Evolutionary conservation across 2,329 filamentous ascomycete genomes (phyloP).

Genomic region (Botrytis galanthina): DNA sequence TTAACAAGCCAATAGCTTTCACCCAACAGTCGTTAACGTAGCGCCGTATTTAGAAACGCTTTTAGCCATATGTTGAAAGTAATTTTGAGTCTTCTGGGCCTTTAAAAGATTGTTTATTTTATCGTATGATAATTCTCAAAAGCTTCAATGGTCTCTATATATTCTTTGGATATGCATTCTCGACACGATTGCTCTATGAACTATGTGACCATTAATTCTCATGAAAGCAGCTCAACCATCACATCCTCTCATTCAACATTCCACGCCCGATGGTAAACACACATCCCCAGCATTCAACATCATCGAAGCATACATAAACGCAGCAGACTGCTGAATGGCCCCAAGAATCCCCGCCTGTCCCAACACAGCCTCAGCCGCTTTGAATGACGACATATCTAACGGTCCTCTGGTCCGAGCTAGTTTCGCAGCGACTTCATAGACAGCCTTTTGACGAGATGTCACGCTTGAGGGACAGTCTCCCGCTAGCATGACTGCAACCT

Average conservation of each 20-base stretch:
- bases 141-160: too few relatives aligned
- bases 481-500: not conserved
- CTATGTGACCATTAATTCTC: not conserved
- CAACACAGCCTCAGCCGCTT: not conserved
- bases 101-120: not conserved
- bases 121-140: accelerated
- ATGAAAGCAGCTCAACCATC: not conserved
- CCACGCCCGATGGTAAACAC: not conserved
- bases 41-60: not conserved
- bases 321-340: not conserved
- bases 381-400: not conserved
- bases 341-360: not conserved
- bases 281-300: conserved; percentile 12
- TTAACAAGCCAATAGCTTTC: not conserved
- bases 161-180: not conserved
- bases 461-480: not conserved
- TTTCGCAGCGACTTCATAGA: not conserved
- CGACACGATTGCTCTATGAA: not conserved
- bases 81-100: not conserved
- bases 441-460: not conserved
- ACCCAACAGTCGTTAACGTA: not conserved
- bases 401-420: not conserved
- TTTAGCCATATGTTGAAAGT: not conserved
- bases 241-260: not conserved
- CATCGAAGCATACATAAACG: conserved; percentile 12